Evolutionary conservation across 805 yeast genomes (phyloP).

Genomic region (Wickerhamomyces canadensis): DNA sequence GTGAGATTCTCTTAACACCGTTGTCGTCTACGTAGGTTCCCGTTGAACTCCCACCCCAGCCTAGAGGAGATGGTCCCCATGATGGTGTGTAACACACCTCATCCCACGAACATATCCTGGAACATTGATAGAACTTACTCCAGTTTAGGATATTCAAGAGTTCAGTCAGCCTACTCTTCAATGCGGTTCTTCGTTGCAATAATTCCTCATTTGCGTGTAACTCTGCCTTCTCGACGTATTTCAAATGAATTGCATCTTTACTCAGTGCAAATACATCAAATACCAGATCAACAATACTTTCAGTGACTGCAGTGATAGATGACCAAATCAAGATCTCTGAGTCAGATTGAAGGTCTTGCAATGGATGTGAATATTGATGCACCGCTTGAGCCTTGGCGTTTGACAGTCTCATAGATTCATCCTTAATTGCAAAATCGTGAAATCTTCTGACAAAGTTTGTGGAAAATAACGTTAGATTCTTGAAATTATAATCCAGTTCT

Average conservation of each 20-base stretch:
- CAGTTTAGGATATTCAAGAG: constrained; percentile 33
- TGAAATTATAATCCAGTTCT: constrained; percentile 18
- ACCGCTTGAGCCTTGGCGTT: constrained; percentile 33
- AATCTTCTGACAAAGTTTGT: constrained; percentile 43
- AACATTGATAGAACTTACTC: constrained; percentile 39
- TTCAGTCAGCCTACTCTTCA: constrained; percentile 4
- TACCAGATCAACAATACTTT: constrained; percentile 30
- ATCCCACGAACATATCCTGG: constrained; percentile 35
- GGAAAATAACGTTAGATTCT: constrained; percentile 36
- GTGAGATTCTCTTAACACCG: constrained; percentile 22
- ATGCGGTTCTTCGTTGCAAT: too few species aligned
- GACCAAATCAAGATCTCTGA: constrained; percentile 47
- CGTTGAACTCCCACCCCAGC: constrained; percentile 29
- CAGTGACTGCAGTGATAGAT: constrained; percentile 36
- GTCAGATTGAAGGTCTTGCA: constrained; percentile 30
- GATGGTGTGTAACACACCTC: constrained; percentile 54
- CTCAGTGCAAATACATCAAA: constrained; percentile 32
- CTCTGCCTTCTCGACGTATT: constrained; percentile 12
- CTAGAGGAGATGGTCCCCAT: constrained; percentile 55
- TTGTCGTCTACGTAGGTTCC: constrained; percentile 18
- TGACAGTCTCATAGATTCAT: constrained; percentile 12
- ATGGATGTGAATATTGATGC: constrained; percentile 43
- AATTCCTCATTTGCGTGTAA: constrained; percentile 12
- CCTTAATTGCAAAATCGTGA: constrained; percentile 16
- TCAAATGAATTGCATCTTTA: constrained; percentile 20